Evolutionary conservation across 2,329 filamentous ascomycete species (phyloP), one percentile per base, ranked within the genome.

Genomic region (Endothia cerciana): DNA sequence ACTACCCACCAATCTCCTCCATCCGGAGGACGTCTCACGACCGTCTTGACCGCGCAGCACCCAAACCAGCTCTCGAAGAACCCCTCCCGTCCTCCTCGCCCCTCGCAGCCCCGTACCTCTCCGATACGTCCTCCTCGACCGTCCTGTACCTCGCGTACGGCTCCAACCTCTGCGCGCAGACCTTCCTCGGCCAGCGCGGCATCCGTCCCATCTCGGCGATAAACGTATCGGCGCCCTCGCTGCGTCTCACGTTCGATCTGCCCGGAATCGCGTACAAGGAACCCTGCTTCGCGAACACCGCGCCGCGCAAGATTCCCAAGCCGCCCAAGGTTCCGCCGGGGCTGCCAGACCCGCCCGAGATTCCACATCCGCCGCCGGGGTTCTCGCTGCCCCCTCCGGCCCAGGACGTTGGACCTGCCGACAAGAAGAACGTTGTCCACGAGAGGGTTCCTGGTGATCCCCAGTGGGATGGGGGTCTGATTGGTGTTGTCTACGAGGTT

Each of bases 401-500:
- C n/a, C 51, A 38, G 13, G 38, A 45, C 1, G 11, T 40, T 71
- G 68, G 53, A 70, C 56, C 43, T 68, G 64, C n/a, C 36, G 0
- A 33, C 10, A 15, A 17, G 19, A 33, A 19, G 33, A 40, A 25
- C 19, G 15, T 11, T 13, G 19, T 5, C 19, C 30, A 3, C 11
- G 22, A 8, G 30, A 51, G 51, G 56, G 60, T 36, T 70, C 80
- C 85, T 71, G 85, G 87, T 72, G 80, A 85, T 62, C 80, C 76
- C 10, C 73, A 79, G 63, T 97, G 93, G 93, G 81, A 88, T 69
- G 94, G 93, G 73, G 92, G 92, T 4, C 84, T 99, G 2, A 87
- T 97, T 49, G 95, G 95, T 30, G 93, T 97, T 19, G 95, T 98
- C 4, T 99, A 99, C 80, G 94, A 98, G 79, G 92, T 98, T 38